Base-by-base conservation (phyloP, 306 rosid species). In the Adenanthera pavonina region DNA sequence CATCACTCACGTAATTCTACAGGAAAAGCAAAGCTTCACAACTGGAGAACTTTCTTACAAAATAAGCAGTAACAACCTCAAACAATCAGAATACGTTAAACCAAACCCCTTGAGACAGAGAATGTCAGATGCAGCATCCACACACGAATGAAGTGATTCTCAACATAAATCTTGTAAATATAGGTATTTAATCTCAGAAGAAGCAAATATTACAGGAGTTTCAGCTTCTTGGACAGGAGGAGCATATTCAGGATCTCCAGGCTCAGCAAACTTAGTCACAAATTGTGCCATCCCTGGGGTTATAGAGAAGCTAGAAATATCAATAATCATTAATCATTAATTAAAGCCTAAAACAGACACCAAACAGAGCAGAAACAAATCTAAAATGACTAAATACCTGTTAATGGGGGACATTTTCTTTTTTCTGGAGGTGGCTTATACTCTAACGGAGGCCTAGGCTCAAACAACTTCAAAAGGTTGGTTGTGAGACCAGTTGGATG, bases 401-500 rank as follows among this genome's bases (percentile, higher is more conserved):
- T 87, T 81, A 96, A 75, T 3, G 98, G 97, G 0, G 97, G 98
- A 84, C 99, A 92, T 83, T 93, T 96, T 75, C 97, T 85, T 82
- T 94, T 96, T 80, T 96, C 99, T 0, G 98, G 99, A 60, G 99
- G 99, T 14, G 99, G 98, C 74, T 96, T 96, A 76, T 81, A 96
- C 71, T 96, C 97, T 86, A 96, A 76, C 0, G 99, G 99, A 8
- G 92, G 98, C 68, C 99, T 82, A n/a, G 99, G 98, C 87, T 96
- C 99, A 72, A 96, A 96, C n/a, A 96, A 94, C 88, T 92, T 96
- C 88, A 96, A 84, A 19, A 96, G 90, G 60, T 91, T 96, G 74
- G 92, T 33, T 2, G 99, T 96, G 54, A 96, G 91, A 81, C 99
- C 99, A 75, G 99, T 96, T 3, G 99, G 99, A 60, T 96, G 99